A percentile compares a stretch with the other conserved stretches of the same genome.
Conservation (phyloP, 352 stramenopile species). For the Globisporangium spinosum region DNA sequence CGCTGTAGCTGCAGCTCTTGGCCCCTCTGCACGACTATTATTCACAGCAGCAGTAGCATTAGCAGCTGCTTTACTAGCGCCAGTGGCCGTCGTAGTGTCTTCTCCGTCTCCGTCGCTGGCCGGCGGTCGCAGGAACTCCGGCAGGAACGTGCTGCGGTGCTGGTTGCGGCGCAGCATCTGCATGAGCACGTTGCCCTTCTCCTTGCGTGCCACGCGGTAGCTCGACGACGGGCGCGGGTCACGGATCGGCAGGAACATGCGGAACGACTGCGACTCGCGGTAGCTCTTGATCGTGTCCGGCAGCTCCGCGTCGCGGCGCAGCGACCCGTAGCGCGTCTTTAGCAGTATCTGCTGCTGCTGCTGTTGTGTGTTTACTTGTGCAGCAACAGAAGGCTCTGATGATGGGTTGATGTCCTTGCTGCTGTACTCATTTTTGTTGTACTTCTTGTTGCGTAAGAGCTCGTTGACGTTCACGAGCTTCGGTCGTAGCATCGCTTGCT, state of each 20-base stretch:
- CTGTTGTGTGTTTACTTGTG: slow-evolving; percentile 11
- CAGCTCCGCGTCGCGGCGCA: slow-evolving; percentile 33
- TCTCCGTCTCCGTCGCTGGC: not conserved
- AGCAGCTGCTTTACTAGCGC: not conserved
- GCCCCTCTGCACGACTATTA: not conserved
- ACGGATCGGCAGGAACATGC: slow-evolving; percentile 58
- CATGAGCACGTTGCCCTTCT: slow-evolving; percentile 48
- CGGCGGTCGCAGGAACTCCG: slow-evolving; percentile 9
- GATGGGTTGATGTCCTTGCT: not conserved
- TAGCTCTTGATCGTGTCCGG: slow-evolving; percentile 31
- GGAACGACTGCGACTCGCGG: slow-evolving; percentile 45
- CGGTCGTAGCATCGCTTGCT: slow-evolving; percentile 41
- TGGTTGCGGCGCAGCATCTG: slow-evolving; percentile 45
- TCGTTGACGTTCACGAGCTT: slow-evolving; percentile 43
- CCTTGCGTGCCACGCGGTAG: slow-evolving; percentile 38
- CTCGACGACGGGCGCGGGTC: slow-evolving; percentile 32
- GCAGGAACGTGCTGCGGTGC: slow-evolving; percentile 13
- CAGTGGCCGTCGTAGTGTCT: not conserved
- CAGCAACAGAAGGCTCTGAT: not conserved
- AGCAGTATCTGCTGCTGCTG: slow-evolving; percentile 25
- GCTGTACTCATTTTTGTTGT: not conserved
- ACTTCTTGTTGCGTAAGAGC: slow-evolving; percentile 11
- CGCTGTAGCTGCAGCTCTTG: not conserved
- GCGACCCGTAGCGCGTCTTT: slow-evolving; percentile 32
- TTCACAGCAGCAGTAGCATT: not conserved